phyloP scores from a whole-genome alignment of 176 grass and related monocot genomes.

The Aechmea fasciata region DNA sequence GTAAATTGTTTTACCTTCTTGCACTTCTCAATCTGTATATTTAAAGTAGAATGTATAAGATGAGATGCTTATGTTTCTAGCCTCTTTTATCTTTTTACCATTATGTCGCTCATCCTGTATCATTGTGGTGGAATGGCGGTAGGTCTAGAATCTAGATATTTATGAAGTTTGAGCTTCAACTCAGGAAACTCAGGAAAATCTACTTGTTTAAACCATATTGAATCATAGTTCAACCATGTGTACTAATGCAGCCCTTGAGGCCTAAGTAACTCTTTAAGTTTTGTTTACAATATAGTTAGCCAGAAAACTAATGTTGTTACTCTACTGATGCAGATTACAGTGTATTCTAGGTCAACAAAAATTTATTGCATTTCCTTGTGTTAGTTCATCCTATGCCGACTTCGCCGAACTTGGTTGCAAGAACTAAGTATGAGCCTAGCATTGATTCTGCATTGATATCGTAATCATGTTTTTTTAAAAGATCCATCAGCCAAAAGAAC shows the following conservation, averaged over 20 bases:
- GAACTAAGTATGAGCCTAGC: neutral
- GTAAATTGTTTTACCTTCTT: neutral
- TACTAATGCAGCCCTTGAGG: neutral
- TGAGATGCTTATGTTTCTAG: neutral
- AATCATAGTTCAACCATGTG: neutral
- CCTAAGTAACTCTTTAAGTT: neutral
- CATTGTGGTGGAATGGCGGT: neutral
- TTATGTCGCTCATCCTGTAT: neutral
- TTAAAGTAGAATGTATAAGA: neutral
- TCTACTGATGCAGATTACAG: slow-evolving; percentile 1
- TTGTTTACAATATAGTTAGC: neutral
- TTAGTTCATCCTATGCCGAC: slow-evolving; percentile 4
- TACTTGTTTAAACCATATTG: neutral
- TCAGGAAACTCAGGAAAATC: neutral
- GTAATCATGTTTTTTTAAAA: slow-evolving; percentile 30
- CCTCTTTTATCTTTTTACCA: neutral
- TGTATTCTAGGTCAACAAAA: slow-evolving; percentile 1
- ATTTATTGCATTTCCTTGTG: neutral
- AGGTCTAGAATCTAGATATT: neutral
- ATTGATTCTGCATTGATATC: neutral
- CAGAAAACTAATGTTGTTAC: slow-evolving; percentile 1
- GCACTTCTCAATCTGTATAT: neutral
- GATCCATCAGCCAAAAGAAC: slow-evolving; percentile 56
- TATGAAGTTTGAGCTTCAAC: neutral
- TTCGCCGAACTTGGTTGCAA: neutral